Base-by-base conservation (phyloP, 345 rosid species). In the Moricandia arvensis region DNA sequence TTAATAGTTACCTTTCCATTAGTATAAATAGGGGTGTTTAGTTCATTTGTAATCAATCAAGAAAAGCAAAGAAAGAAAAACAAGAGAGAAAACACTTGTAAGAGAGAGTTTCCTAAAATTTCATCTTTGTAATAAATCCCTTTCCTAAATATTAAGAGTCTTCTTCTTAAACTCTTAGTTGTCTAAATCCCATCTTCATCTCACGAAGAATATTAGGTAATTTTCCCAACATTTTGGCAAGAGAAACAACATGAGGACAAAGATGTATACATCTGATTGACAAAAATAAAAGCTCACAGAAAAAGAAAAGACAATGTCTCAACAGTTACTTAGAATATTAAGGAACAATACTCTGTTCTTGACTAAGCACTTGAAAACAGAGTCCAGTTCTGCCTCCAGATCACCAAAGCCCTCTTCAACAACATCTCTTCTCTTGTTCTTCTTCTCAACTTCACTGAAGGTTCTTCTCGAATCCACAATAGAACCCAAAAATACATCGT, bases 291-390 rank as follows among this genome's bases (percentile, higher is more conserved):
- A 24, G 34, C 17, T 12, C 16, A 16, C 17, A 58, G 15, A 12
- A 57, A 12, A 11, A 24, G 26, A 58, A 58, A 58, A 58, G 0
- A 29, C 10, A 3, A 27, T 3, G 31, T 61, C 7, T 38, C 45
- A 76, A 63, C 51, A 55, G 37, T 76, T 63, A 63, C 87, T 74
- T 59, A 84, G 78, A 10, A 84, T 82, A 59, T 85, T 83, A 33
- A 85, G 88, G 53, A 85, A 74, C 78, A 76, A 65, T 41, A 87
- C 85, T 63, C 86, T 84, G 21, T 73, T 82, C 51, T 78, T 80
- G 9, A 81, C 74, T 7, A 85, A 72, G 37, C 85, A 75, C 74
- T 69, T 79, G 34, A 81, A 84, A 75, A 85, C 54, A 53, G 75
- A 78, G 66, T 82, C 82, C 7, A 84, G 66, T 21, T 82, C 86